phyloP scores from a whole-genome alignment of 2,329 filamentous ascomycete species.

The Ophidiomyces ophidiicola region DNA sequence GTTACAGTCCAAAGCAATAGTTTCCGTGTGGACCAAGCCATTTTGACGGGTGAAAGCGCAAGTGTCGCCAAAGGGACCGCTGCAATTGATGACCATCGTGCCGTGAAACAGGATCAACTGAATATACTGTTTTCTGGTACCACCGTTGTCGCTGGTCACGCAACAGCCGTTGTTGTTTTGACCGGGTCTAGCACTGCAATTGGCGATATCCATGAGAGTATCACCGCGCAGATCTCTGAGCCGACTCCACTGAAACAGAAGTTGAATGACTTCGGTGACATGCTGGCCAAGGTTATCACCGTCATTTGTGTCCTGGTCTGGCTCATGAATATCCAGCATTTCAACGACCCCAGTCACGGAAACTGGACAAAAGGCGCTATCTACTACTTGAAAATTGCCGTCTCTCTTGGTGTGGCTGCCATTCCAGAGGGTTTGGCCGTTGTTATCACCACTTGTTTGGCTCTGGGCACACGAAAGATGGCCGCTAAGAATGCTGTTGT shows the following conservation, averaged over 20 bases:
- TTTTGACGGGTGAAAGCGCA: slow-evolving; percentile 94
- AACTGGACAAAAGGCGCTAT: slow-evolving; percentile 94
- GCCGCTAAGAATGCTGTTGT: slow-evolving; percentile 97
- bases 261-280: slow-evolving; percentile 94
- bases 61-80: slow-evolving; percentile 76
- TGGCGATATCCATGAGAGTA: slow-evolving; percentile 97
- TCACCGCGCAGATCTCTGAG: slow-evolving; percentile 93
- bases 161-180: slow-evolving; percentile 77
- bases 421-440: slow-evolving; percentile 96
- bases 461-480: slow-evolving; percentile 95
- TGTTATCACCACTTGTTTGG: slow-evolving; percentile 96
- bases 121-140: slow-evolving; percentile 99
- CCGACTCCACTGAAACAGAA: slow-evolving; percentile 97
- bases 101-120: slow-evolving; percentile 92
- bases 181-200: slow-evolving; percentile 88
- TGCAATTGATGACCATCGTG: slow-evolving; percentile 61
- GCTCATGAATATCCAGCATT: slow-evolving; percentile 97
- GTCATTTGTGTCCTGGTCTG: slow-evolving; percentile 93
- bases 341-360: slow-evolving; percentile 86
- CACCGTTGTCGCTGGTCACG: slow-evolving; percentile 88
- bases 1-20: slow-evolving; percentile 90
- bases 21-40: slow-evolving; percentile 92
- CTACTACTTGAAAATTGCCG: slow-evolving; percentile 98
- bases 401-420: slow-evolving; percentile 92
- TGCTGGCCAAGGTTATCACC: slow-evolving; percentile 92